A percentile compares a stretch with the other conserved stretches of the same genome.
Evolutionary conservation across 1,139 yeast species (phyloP).

Genomic region (Geotrichum reessii): DNA sequence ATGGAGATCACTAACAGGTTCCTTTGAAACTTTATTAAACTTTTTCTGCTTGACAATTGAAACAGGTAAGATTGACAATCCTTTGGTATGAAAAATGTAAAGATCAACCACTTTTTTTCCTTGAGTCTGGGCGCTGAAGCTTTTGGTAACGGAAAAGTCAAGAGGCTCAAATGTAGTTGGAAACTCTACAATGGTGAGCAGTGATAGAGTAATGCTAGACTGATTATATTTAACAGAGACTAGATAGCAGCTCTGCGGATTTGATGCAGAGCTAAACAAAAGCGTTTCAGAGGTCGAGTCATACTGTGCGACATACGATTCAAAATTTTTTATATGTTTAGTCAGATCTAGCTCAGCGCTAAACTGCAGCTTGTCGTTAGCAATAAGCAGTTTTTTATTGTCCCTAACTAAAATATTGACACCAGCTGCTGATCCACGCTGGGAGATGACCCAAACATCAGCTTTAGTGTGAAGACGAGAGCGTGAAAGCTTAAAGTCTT

Average conservation of each 20-base stretch:
- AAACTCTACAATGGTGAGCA: constrained; percentile 6
- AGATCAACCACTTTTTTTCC: constrained; percentile 10
- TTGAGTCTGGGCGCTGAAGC: not conserved
- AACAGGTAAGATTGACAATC: constrained; percentile 15
- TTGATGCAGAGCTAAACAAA: constrained; percentile 4
- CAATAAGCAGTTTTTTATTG: not conserved
- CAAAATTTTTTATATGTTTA: not conserved
- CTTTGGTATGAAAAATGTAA: constrained; percentile 16
- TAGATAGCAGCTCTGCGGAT: constrained; percentile 3
- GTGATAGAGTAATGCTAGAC: not conserved
- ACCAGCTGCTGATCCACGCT: not conserved
- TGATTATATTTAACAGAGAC: not conserved
- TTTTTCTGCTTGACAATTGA: not conserved
- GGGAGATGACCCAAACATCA: constrained; percentile 7
- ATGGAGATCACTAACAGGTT: not conserved
- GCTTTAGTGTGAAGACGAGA: not conserved
- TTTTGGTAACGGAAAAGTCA: constrained; percentile 11
- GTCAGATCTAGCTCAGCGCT: not conserved
- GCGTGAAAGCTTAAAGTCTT: not conserved
- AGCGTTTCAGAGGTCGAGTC: constrained; percentile 7
- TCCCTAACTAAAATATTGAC: not conserved
- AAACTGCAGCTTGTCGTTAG: not conserved
- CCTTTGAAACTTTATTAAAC: not conserved
- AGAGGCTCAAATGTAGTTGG: constrained; percentile 11
- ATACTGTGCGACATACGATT: not conserved